Base-by-base conservation (phyloP, 2,329 filamentous ascomycete genomes). In the Alternaria dauci region DNA sequence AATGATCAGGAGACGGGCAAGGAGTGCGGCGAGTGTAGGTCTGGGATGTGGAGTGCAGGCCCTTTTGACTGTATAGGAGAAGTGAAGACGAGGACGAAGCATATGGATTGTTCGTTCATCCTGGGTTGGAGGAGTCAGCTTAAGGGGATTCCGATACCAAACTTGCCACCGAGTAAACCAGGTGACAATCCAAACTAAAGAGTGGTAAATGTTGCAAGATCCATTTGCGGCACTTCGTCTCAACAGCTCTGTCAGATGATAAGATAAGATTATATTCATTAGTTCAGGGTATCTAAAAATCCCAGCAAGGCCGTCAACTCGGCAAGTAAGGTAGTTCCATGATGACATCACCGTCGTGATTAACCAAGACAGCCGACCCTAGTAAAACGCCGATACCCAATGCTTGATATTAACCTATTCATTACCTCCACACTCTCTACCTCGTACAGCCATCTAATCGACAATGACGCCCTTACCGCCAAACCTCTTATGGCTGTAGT, bases 21-120 rank as follows among this genome's bases (percentile, higher is more conserved):
- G 56, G 30, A 38, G 2, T 70, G 68, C 59, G 68, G 68, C 6
- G 65, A 68, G 61, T 71, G 68, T 50, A 54, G 63, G 23, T 59
- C 42, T 28, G 57, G 46, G 6, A 26, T 41, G 6, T 70, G 66
- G 65, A 51, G 23, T 38, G 42, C 18, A 1, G 41, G 14, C 0
- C 2, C n/a, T 23, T 5, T 63, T 34, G 38, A 59, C 28, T 63
- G 59, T 30, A 25, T 1, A 8, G 38, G 30, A 2, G 28, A 28
- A 11, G 25, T 34, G 20, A 38, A 52, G 48, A 30, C 36, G 28
- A 62, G 55, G 43, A 59, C 20, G 0, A 68, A 62, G 28, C 43
- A 61, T 0, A 64, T 66, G 61, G 57, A 64, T 20, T 68, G 65
- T 25, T 64, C 58, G 14, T 64, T 66, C 9, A 62, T 67, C 0